Base-by-base conservation (phyloP, 257 asterid species). In the Ilex asprella region DNA sequence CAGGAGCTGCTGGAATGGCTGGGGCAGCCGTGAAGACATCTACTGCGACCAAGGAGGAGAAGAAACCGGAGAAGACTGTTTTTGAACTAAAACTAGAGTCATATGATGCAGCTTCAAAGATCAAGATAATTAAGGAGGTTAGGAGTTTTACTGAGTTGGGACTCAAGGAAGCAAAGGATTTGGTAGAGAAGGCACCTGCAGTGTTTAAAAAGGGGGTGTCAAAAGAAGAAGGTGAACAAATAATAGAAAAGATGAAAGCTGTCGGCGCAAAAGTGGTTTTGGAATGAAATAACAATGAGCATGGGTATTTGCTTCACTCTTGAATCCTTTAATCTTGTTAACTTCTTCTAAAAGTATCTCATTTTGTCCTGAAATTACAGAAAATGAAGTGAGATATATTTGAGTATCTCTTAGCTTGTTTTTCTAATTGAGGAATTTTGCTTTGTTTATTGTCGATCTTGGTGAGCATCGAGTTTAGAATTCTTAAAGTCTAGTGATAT, bases 61-160 rank as follows among this genome's bases (percentile, higher is more conserved):
- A 59, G 64, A 84, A 84, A 60, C 83, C 86, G 1, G 95, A 86
- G 59, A 86, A 88, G 76, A 84, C 93, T 0, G 83, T 78, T 16
- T 88, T 86, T 70, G 95, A 84, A 73, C 69, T 88, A 47, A 88
- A 86, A 79, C 70, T 88, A 60, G 93, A 86, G 30, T 86, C 95
- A 11, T 88, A 46, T 60, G 96, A 86, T 44, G 82, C 90, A 15
- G 81, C 85, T 62, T 73, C 84, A 21, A 88, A 88, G 78, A 81
- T 88, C 54, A 86, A 88, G 88, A 83, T 88, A 35, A 82, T 7
- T 60, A 79, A 79, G 71, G 79, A 75, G 75, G 70, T 79, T 30
- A 66, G 82, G 7, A 70, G 75, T 67, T 65, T 59, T 58, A 79
- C 85, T 67, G 78, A 76, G 21, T 56, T 79, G 55, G 82, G 82